Conservation (phyloP, 768 basidiomycete species). For the Dentipellis fragilis region DNA sequence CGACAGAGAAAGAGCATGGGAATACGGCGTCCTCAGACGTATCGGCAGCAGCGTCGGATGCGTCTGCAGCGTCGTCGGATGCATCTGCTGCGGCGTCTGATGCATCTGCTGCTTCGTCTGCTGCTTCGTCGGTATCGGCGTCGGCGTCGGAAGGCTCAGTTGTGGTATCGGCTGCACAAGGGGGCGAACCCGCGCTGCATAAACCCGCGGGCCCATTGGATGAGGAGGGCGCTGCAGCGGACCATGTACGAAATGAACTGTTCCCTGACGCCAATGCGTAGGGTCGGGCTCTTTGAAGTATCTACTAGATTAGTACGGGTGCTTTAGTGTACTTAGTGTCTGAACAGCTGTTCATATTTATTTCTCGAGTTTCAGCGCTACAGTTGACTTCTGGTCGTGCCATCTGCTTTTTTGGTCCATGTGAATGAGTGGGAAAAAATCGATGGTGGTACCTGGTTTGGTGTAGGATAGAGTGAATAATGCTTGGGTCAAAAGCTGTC, state of each 20-base stretch:
- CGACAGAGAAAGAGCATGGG: not conserved
- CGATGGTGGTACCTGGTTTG: too few relatives aligned
- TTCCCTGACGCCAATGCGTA: conserved; percentile 20
- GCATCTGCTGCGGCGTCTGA: not conserved
- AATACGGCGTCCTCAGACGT: not conserved
- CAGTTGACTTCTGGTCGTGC: not conserved
- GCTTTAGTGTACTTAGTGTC: not conserved
- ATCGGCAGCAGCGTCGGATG: not conserved
- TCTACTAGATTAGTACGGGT: not conserved
- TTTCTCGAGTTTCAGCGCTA: not conserved
- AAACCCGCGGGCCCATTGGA: conserved; percentile 19
- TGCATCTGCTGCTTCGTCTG: not conserved
- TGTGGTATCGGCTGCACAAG: not conserved
- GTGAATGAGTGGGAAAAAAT: too few relatives aligned
- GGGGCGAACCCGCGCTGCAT: not conserved
- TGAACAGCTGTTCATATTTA: not conserved
- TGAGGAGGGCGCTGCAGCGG: conserved; percentile 26
- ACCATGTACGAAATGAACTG: conserved; percentile 25
- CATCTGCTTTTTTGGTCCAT: too few relatives aligned
- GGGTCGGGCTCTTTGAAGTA: not conserved
- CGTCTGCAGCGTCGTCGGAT: not conserved
- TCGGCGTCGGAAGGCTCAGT: not conserved
- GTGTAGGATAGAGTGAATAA: too few relatives aligned
- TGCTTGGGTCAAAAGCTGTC: too few relatives aligned
- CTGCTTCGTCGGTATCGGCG: not conserved